Percentiles rank a stretch among this genome's conserved stretches.
phyloP scores from a whole-genome alignment of 352 stramenopile genomes.

The Thraustotheca clavata region DNA sequence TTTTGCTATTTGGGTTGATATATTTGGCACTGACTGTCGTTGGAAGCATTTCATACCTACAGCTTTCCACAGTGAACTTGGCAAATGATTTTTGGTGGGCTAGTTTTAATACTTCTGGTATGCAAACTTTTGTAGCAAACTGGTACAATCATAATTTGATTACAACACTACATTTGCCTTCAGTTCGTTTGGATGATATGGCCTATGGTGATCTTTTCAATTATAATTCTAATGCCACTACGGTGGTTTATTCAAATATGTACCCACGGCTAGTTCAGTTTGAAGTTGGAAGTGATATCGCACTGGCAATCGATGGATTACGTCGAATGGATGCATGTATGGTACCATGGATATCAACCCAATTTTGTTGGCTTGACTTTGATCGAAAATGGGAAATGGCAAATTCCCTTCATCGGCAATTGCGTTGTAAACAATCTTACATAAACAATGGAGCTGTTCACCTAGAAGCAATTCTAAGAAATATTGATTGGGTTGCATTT shows the following conservation, averaged over 20 bases:
- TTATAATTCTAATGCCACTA: not conserved
- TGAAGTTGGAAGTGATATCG: conserved; percentile 1
- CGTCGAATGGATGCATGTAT: not conserved
- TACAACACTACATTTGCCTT: not conserved
- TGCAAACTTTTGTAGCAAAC: not conserved
- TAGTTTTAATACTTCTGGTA: conserved; percentile 1
- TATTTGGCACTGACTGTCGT: conserved; percentile 8
- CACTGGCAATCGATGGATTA: not conserved
- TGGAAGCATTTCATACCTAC: conserved; percentile 6
- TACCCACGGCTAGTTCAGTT: not conserved
- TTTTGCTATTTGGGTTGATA: not conserved
- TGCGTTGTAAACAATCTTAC: not conserved
- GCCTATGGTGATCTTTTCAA: not conserved
- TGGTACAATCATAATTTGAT: not conserved
- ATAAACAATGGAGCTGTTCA: not conserved
- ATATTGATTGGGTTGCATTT: not conserved
- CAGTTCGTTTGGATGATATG: not conserved
- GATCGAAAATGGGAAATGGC: not conserved
- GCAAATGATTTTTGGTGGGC: conserved; percentile 17
- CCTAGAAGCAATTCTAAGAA: not conserved
- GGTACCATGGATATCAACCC: conserved; percentile 9
- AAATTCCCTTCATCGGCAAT: not conserved
- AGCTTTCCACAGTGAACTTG: not conserved
- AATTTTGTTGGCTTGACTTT: conserved; percentile 11
- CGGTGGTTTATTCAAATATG: not conserved